Evolutionary conservation across 164 flowering plant species (phyloP).

Genomic region (Nelumbo lutea): DNA sequence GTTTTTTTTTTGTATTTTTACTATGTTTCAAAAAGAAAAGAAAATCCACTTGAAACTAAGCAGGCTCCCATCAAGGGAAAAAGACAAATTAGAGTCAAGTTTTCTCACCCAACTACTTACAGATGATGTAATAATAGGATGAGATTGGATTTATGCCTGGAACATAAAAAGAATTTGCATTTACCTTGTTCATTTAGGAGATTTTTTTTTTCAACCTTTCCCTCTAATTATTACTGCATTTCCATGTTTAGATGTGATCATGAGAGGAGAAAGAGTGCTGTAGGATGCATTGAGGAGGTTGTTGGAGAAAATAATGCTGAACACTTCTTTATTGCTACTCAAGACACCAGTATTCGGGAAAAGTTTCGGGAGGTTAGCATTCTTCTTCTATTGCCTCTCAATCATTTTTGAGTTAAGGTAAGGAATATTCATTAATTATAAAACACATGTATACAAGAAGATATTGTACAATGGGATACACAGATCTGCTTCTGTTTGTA

Average conservation of each 20-base stretch:
- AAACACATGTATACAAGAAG: no score
- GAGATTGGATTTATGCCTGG: not conserved
- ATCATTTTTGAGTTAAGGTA: no score
- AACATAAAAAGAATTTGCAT: not conserved
- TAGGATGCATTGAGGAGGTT: constrained; percentile 53
- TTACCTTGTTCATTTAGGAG: not conserved
- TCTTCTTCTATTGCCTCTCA: not conserved
- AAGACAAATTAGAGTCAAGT: not conserved
- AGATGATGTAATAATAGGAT: not conserved
- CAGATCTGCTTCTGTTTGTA: no score
- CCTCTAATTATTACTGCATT: not conserved
- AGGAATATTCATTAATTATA: no score
- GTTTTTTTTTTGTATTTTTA: no score
- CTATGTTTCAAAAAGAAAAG: no score
- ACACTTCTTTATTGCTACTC: constrained; percentile 86
- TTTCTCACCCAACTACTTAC: not conserved
- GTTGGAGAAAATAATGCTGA: constrained; percentile 72
- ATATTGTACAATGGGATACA: no score
- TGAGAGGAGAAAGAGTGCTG: constrained; percentile 55
- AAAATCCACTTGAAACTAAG: no score
- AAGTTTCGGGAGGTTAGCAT: constrained; percentile 55
- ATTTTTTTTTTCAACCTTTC: not conserved
- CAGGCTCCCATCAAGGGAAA: not conserved
- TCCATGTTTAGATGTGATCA: constrained; percentile 70
- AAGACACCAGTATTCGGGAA: constrained; percentile 62